Percentiles rank a stretch among this genome's conserved stretches.
phyloP scores from a whole-genome alignment of 73 alveolate genomes.

The Paramecium sexaurelia region DNA sequence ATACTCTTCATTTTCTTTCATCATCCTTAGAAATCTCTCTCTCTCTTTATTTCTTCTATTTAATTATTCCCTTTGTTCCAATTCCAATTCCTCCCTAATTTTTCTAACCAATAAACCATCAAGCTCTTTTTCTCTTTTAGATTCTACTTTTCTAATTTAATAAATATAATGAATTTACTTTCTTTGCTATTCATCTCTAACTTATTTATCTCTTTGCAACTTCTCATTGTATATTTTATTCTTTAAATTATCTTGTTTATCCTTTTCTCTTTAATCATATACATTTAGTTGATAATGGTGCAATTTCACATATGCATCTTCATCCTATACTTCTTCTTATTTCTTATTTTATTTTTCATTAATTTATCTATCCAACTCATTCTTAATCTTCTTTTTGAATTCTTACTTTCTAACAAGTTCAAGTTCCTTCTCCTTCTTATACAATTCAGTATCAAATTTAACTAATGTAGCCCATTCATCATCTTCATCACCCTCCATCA shows the following conservation, averaged over 20 bases:
- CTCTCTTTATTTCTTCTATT: slow-evolving; percentile 65
- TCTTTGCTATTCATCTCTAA: slow-evolving; percentile 43
- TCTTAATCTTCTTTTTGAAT: slow-evolving; percentile 60
- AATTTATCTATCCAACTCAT: slow-evolving; percentile 64
- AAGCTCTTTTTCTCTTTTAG: slow-evolving; percentile 63
- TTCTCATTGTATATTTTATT: slow-evolving; percentile 59
- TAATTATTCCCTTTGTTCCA: slow-evolving; percentile 64
- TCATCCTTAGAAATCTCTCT: slow-evolving; percentile 62
- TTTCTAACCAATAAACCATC: slow-evolving; percentile 61
- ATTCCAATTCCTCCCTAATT: slow-evolving; percentile 62
- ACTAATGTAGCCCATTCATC: slow-evolving; percentile 72
- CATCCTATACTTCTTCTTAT: slow-evolving; percentile 43
- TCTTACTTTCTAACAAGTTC: slow-evolving; percentile 57
- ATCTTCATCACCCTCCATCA: slow-evolving; percentile 70
- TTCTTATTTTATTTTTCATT: slow-evolving; percentile 50
- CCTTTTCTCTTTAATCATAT: slow-evolving; percentile 66
- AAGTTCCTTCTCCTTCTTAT: slow-evolving; percentile 58
- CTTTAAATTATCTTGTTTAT: slow-evolving; percentile 47
- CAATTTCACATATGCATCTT: slow-evolving; percentile 66
- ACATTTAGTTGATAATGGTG: slow-evolving; percentile 56
- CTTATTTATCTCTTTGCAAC: slow-evolving; percentile 65
- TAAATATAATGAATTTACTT: not conserved
- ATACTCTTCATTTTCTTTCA: slow-evolving; percentile 70
- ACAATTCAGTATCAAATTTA: slow-evolving; percentile 68
- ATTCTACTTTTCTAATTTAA: slow-evolving; percentile 59